Conservation (phyloP, 1,284 basidiomycete genomes). For the Ganoderma leucocontextum region DNA sequence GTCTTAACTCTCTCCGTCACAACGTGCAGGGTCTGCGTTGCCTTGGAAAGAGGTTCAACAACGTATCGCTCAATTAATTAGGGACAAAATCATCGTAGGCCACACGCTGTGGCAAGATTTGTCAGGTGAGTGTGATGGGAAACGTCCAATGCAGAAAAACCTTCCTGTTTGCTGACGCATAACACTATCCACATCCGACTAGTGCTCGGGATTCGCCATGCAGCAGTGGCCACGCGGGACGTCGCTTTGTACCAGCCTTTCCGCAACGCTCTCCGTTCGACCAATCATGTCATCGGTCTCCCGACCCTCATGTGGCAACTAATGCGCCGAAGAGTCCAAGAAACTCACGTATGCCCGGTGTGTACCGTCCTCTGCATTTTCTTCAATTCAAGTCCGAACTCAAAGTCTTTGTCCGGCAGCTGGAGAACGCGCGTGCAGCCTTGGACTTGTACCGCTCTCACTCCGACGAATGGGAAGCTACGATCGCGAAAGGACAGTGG, state of each 20-base stretch:
- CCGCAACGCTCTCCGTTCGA: conserved; percentile 69
- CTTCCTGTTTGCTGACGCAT: conserved; percentile 8
- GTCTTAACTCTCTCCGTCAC: conserved; percentile 12
- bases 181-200: conserved; percentile 17
- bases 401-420: conserved; percentile 47
- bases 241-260: conserved; percentile 84
- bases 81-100: conserved; percentile 74
- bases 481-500: conserved; percentile 70
- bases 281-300: conserved; percentile 72
- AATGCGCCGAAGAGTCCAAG: conserved; percentile 78
- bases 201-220: conserved; percentile 86
- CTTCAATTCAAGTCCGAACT: neutral
- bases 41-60: conserved; percentile 70
- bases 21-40: conserved; percentile 52
- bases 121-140: conserved; percentile 57
- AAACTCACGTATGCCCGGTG: conserved; percentile 74
- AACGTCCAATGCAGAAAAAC: conserved; percentile 2
- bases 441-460: conserved; percentile 81
- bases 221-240: conserved; percentile 81
- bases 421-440: conserved; percentile 80
- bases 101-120: conserved; percentile 82
- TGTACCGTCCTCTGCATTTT: neutral
- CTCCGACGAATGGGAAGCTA: conserved; percentile 70
- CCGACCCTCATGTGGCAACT: conserved; percentile 82
- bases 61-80: conserved; percentile 66